Evolutionary conservation across 805 yeast genomes (phyloP), one percentile per base, ranked within the genome.

Genomic region (Myxozyma udenii): DNA sequence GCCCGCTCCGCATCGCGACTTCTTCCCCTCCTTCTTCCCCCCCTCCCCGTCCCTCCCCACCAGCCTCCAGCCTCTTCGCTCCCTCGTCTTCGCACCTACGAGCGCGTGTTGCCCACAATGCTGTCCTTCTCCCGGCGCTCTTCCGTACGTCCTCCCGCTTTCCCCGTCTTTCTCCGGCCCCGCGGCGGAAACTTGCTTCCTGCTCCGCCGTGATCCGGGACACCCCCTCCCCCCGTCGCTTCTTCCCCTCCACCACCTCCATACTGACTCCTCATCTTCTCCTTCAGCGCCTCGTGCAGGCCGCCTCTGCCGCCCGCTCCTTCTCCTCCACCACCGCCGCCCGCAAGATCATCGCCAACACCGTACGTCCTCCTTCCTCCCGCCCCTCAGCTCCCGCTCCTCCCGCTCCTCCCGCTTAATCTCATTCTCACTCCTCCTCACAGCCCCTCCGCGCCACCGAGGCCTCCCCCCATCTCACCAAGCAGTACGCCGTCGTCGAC

Each of bases 401-500:
- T 18, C 30, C 16, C 14, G 39, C 16, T 7, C 22, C 19, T 12
- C 18, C 16, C 19, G 14, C 3, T 33, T 16, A 12, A 18, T 11
- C n/a, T n/a, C n/a, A 21, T n/a, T 4, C 39, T 21, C 7, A 3
- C 28, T 18, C 25, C 24, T 12, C 3, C 14, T 22, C 21, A 30
- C 44, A 64, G 60, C 71, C 68, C 32, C 65, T 72, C 43, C 63
- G 69, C 30, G 77, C 71, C 41, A 62, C 64, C 48, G 73, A 70
- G 42, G 85, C 85, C 26, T 73, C 84, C 21, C 68, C 72, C 44
- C 74, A 78, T 53, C 74, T 80, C 63, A 41, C 50, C 41, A 38
- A 41, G 23, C 87, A 89, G 67, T 91, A 93, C 72, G 93, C 88
- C 67, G 84, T 91, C 59, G 84, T 91, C 62, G 98, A 91, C 73